A percentile compares a stretch with the other conserved stretches of the same genome.
Evolutionary conservation across 2,329 filamentous ascomycete species (phyloP).

Genomic region (Diaporthe eres): DNA sequence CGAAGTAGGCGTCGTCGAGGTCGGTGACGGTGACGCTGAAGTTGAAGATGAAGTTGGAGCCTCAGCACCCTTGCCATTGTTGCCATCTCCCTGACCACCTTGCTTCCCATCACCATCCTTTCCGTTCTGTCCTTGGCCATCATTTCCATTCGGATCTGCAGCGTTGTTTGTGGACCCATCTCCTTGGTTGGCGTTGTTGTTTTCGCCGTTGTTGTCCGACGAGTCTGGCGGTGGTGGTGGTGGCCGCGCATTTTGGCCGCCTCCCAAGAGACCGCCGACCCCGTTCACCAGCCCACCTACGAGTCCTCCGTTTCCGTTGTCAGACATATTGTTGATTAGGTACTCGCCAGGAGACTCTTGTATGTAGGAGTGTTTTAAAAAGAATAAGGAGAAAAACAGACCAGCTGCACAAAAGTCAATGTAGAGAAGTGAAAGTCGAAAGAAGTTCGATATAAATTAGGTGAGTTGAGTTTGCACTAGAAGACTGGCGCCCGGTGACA

Average conservation of each 20-base stretch:
- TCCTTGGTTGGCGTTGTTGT: conserved; percentile 11
- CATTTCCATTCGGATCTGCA: not conserved
- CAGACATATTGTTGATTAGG: conserved; percentile 22
- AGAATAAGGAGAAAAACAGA: conserved; percentile 19
- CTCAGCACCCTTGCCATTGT: not conserved
- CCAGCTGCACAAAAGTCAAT: conserved; percentile 35
- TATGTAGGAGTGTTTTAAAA: not conserved
- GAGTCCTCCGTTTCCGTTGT: conserved; percentile 23
- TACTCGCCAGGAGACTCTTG: conserved; percentile 6
- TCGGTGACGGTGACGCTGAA: not conserved
- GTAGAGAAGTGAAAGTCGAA: conserved; percentile 10
- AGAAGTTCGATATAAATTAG: conserved; percentile 10
- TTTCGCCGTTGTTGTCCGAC: conserved; percentile 1
- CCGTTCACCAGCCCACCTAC: conserved; percentile 17
- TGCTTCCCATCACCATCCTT: conserved; percentile 8
- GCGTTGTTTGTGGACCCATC: conserved; percentile 11
- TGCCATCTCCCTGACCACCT: not conserved
- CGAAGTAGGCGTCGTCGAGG: not conserved
- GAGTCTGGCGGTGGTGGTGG: not conserved
- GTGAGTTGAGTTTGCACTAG: not conserved
- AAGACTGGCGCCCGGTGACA: not conserved
- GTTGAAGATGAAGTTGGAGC: not conserved
- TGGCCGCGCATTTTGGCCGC: conserved; percentile 9
- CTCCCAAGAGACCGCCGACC: conserved; percentile 36
- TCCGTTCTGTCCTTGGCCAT: not conserved